A percentile compares a stretch with the other conserved stretches of the same genome.
Conservation (phyloP, 441 rosid genomes). For the Pelargonium citronellum region DNA sequence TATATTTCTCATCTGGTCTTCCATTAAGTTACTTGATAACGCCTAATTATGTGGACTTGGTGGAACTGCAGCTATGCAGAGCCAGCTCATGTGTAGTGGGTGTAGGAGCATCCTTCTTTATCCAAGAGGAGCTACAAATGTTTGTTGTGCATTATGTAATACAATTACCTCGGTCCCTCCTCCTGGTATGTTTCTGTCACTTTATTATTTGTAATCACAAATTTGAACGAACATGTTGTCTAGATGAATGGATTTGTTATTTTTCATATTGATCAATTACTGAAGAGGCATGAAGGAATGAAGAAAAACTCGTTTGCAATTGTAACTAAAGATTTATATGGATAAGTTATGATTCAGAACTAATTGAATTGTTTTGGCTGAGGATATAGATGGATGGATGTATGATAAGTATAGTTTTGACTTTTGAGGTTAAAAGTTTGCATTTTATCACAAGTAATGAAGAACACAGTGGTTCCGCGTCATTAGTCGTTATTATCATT, state of each 20-base stretch:
- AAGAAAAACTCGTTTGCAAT: background rate
- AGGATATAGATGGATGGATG: background rate
- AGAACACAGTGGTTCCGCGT: no score
- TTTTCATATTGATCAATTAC: background rate
- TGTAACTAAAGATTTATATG: background rate
- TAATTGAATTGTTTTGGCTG: background rate
- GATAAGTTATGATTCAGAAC: background rate
- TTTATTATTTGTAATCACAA: background rate
- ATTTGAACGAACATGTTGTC: background rate
- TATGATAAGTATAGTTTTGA: background rate
- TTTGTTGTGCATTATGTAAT: slow-evolving; percentile 83
- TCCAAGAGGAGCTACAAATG: slow-evolving; percentile 93
- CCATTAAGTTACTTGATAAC: background rate
- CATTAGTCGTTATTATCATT: no score
- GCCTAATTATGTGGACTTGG: slow-evolving; percentile 14
- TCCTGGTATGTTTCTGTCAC: slow-evolving; percentile 36
- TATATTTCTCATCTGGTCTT: background rate
- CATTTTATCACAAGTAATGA: no score
- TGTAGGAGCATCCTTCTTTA: slow-evolving; percentile 78
- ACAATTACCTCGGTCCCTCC: slow-evolving; percentile 55
- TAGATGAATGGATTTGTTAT: background rate
- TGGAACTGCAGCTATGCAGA: slow-evolving; percentile 70
- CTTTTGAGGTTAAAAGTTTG: no score
- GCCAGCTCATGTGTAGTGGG: slow-evolving; percentile 78
- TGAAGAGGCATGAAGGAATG: background rate